A percentile compares a stretch with the other conserved stretches of the same genome.
phyloP scores from a whole-genome alignment of 805 yeast species.

The Kazachstania psychrophila region DNA sequence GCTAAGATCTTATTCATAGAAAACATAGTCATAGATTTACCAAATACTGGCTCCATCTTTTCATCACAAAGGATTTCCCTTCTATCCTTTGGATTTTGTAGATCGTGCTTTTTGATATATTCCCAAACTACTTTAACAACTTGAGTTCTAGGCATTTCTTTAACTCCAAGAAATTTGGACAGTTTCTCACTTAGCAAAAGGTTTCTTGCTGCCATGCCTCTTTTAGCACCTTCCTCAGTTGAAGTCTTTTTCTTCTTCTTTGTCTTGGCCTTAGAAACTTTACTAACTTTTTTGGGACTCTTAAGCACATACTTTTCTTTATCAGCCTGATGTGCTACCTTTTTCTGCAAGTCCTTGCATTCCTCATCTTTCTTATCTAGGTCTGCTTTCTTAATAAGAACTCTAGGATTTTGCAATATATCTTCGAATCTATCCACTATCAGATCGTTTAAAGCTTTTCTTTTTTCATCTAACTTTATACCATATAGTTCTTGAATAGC shows the following conservation, averaged over 20 bases:
- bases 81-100: slow-evolving; percentile 61
- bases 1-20: slow-evolving; percentile 46
- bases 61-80: slow-evolving; percentile 60
- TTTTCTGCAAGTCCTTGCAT: slow-evolving; percentile 42
- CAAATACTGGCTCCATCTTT: slow-evolving; percentile 47
- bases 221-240: slow-evolving; percentile 7
- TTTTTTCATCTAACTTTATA: slow-evolving; percentile 40
- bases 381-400: slow-evolving; percentile 27
- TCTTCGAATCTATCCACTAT: slow-evolving; percentile 50
- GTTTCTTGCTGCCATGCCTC: slow-evolving; percentile 32
- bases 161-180: slow-evolving; percentile 38
- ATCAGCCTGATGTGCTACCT: slow-evolving; percentile 9
- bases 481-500: slow-evolving; percentile 66
- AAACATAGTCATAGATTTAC: slow-evolving; percentile 50
- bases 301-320: slow-evolving; percentile 3
- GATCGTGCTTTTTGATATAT: slow-evolving; percentile 49
- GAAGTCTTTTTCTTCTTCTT: slow-evolving; percentile 12
- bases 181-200: slow-evolving; percentile 46
- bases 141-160: slow-evolving; percentile 52
- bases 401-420: slow-evolving; percentile 32
- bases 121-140: slow-evolving; percentile 64
- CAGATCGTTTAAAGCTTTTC: slow-evolving; percentile 50
- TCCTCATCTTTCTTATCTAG: slow-evolving; percentile 42
- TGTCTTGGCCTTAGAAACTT: background rate
- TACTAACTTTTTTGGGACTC: slow-evolving; percentile 9